Evolutionary conservation across 495 filamentous ascomycete genomes (phyloP).

Genomic region (Hypoxylon intermedium): DNA sequence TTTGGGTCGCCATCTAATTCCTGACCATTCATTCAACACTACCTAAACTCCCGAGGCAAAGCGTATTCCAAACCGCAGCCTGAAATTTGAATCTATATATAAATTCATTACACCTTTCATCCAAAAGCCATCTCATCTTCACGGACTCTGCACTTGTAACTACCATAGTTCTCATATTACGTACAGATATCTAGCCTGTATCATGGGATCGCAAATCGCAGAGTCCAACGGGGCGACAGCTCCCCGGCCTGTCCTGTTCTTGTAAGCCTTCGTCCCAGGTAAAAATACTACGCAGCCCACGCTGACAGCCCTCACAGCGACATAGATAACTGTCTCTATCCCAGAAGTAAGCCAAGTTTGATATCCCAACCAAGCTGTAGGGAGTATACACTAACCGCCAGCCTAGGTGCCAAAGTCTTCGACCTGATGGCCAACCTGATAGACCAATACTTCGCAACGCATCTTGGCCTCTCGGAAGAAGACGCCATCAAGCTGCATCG

Average conservation of each 20-base stretch:
- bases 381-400: slow-evolving; percentile 21
- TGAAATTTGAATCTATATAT: background rate
- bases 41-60: background rate
- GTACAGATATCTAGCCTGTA: background rate
- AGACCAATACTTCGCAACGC: slow-evolving; percentile 80
- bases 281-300: background rate
- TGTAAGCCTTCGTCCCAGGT: slow-evolving; percentile 42
- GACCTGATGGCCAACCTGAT: slow-evolving; percentile 77
- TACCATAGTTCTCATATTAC: background rate
- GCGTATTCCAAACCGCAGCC: background rate
- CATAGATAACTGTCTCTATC: slow-evolving; percentile 94
- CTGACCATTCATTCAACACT: background rate
- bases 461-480: slow-evolving; percentile 71
- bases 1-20: background rate
- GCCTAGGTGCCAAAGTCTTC: slow-evolving; percentile 69
- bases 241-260: slow-evolving; percentile 54
- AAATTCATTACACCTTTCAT: background rate
- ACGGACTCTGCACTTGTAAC: background rate
- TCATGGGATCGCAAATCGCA: slow-evolving; percentile 37
- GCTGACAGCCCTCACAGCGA: slow-evolving; percentile 57
- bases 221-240: slow-evolving; percentile 22
- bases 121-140: background rate
- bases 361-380: background rate
- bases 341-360: slow-evolving; percentile 60
- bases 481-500: slow-evolving; percentile 84